These are phyloP conservation scores for Saccharomyces pastorianus DNA, from an alignment of 1,139 yeast genomes.

Conservation along the genomic window DNA sequence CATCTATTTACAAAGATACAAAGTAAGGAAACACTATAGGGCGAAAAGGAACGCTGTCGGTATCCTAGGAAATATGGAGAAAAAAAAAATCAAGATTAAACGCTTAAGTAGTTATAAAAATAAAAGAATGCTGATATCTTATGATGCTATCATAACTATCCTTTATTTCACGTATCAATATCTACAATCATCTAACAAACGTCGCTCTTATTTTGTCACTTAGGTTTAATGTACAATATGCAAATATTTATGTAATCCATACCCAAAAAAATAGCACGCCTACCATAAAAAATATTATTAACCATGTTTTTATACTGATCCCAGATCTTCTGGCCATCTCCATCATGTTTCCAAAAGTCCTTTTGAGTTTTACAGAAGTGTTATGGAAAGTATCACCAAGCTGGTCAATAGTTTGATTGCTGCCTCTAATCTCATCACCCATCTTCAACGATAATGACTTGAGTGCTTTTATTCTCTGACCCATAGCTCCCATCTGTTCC, in stretches of 20 bases:
- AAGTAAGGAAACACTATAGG: slow-evolving; percentile 12
- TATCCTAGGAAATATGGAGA: slow-evolving; percentile 14
- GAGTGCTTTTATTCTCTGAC: slow-evolving; percentile 59
- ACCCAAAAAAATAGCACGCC: slow-evolving; percentile 69
- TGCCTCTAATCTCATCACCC: slow-evolving; percentile 79
- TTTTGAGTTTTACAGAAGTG: slow-evolving; percentile 45
- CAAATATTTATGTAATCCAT: slow-evolving; percentile 49
- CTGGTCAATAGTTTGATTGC: slow-evolving; percentile 53
- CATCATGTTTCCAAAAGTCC: slow-evolving; percentile 67
- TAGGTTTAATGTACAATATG: not conserved
- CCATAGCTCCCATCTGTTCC: slow-evolving; percentile 63
- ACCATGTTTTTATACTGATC: slow-evolving; percentile 74
- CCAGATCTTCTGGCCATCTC: slow-evolving; percentile 79
- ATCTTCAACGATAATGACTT: slow-evolving; percentile 65
- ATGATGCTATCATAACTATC: not conserved
- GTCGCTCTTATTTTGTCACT: not conserved
- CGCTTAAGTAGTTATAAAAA: not conserved
- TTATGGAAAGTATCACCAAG: slow-evolving; percentile 44
- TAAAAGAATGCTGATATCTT: not conserved
- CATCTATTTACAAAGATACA: slow-evolving; percentile 2
- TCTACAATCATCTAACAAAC: not conserved
- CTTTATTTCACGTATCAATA: not conserved
- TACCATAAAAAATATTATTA: slow-evolving; percentile 54
- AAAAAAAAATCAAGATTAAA: slow-evolving; percentile 9
- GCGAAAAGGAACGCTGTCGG: slow-evolving; percentile 21